Percentiles rank a stretch among this genome's conserved stretches.
Evolutionary conservation across 208 protist genomes (phyloP).

Genomic region (Plasmodiophora brassicae): DNA sequence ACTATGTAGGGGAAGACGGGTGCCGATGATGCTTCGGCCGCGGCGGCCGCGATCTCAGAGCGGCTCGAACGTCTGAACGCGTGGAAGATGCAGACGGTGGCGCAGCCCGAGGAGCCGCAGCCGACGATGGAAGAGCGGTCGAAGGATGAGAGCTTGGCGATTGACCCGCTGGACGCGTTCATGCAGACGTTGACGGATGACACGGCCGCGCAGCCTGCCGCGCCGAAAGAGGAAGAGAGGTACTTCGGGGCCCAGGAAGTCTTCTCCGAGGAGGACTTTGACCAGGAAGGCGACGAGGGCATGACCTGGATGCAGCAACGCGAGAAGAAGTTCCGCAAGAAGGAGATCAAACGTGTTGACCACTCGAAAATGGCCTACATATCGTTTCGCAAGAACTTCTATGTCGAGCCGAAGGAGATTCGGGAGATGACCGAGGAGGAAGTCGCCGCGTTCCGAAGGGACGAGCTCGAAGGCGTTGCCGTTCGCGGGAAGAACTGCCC

Average conservation of each 20-base stretch:
- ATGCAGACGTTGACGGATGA: neutral
- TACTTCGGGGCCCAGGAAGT: conserved; percentile 34
- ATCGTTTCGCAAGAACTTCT: conserved; percentile 59
- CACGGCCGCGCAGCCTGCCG: neutral
- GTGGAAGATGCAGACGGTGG: neutral
- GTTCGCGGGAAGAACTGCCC: conserved; percentile 56
- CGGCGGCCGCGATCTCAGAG: too few relatives aligned
- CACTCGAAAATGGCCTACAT: conserved; percentile 55
- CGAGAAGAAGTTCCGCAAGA: conserved; percentile 40
- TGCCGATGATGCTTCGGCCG: too few relatives aligned
- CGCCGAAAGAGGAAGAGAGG: neutral
- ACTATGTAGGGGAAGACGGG: too few relatives aligned
- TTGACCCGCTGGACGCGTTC: neutral
- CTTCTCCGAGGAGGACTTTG: conserved; percentile 33
- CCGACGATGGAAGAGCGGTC: conserved; percentile 6
- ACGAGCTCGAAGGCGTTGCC: conserved; percentile 48
- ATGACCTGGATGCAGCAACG: conserved; percentile 22
- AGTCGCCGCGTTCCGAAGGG: conserved; percentile 39
- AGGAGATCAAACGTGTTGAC: conserved; percentile 47
- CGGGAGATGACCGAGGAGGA: conserved; percentile 51
- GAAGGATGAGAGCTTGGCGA: neutral
- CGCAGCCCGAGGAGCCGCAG: conserved; percentile 21
- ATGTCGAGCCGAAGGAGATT: conserved; percentile 54
- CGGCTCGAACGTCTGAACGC: neutral
- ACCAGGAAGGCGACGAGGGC: neutral